Base-by-base conservation (phyloP, 371 early-diverging fungal genomes). In the Mortierella sp. region DNA sequence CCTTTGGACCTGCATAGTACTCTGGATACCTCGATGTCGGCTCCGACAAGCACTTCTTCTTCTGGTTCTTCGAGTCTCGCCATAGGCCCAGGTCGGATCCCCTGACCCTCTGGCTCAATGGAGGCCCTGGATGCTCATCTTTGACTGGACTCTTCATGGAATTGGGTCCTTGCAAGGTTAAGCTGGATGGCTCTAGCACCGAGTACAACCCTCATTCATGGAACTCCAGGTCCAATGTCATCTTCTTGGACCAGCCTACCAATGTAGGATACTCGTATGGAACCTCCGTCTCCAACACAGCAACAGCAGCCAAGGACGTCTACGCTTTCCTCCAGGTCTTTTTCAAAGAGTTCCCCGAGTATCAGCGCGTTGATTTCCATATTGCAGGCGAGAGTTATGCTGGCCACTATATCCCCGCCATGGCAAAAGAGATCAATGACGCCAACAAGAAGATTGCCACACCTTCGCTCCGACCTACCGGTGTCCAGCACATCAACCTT, bases 51-150 rank as follows among this genome's bases (percentile, higher is more conserved):
- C 90, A 90, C 65, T 85, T 92, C 69, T 96, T 93, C 83, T 95
- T 94, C 80, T 94, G 94, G 94, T 91, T 94, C 83, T 95, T 95
- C 79, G 95, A 95, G 66, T 92, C 93, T 13, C 88, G 93, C 51
- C 82, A 83, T 60, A 79, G 90, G 10, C 93, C 94, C 19, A 52
- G 70, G 39, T 80, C 81, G 1, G 95, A 94, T 57, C 95, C 95
- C 2, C 63, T 94, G 51, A 87, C 94, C 16, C 84, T 94, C 27
- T 94, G 94, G 94, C 63, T 92, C 54, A 89, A 90, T 27, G 95
- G 95, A 22, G 97, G 96, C 13, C 95, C 96, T 14, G 96, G 96
- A 0, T 92, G 91, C 78, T 89, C 91, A 13, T 90, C 90, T 7
- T 78, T 89, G 51, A 91, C 92, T 28, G 95, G 95, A 31, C 83